Conservation (phyloP, 202 grass and related monocot species). For the Miscanthus sacchariflorus region DNA sequence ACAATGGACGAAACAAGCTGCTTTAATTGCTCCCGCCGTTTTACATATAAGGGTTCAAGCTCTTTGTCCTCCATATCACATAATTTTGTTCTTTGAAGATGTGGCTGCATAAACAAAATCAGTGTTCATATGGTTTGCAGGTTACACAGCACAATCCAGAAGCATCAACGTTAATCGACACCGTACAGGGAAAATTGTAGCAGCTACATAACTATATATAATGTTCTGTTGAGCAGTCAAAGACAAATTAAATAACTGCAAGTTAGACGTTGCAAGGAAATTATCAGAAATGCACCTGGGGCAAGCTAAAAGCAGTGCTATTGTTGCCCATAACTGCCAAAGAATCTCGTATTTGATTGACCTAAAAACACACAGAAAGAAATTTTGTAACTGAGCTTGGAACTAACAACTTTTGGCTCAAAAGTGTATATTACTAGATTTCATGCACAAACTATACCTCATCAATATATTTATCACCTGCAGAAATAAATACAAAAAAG, state of each 20-base stretch:
- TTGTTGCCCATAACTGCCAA: constrained; percentile 94
- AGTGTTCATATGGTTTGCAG: too few relatives aligned
- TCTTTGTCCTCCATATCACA: constrained; percentile 92
- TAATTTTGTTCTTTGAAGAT: constrained; percentile 99
- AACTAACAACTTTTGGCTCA: constrained; percentile 21
- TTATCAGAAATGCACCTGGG: constrained; percentile 67
- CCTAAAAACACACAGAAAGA: constrained; percentile 58
- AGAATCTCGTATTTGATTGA: constrained; percentile 97
- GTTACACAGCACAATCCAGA: too few relatives aligned
- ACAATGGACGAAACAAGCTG: constrained; percentile 85
- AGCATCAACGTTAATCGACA: too few relatives aligned
- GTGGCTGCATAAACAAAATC: constrained; percentile 70
- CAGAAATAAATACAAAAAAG: constrained; percentile 44
- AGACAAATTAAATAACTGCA: neutral
- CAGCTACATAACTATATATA: neutral
- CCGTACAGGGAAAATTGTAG: neutral
- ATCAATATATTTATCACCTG: constrained; percentile 90
- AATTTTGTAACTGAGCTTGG: neutral
- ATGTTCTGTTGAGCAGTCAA: neutral
- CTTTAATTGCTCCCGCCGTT: constrained; percentile 88
- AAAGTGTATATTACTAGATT: constrained; percentile 13
- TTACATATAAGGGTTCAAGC: constrained; percentile 77
- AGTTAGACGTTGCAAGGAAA: neutral
- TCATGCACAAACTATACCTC: constrained; percentile 70
- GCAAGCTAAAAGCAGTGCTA: constrained; percentile 98